A percentile compares a stretch with the other conserved stretches of the same genome.
phyloP scores from a whole-genome alignment of 495 filamentous ascomycete species.

The Trichocladium uniseriatum region DNA sequence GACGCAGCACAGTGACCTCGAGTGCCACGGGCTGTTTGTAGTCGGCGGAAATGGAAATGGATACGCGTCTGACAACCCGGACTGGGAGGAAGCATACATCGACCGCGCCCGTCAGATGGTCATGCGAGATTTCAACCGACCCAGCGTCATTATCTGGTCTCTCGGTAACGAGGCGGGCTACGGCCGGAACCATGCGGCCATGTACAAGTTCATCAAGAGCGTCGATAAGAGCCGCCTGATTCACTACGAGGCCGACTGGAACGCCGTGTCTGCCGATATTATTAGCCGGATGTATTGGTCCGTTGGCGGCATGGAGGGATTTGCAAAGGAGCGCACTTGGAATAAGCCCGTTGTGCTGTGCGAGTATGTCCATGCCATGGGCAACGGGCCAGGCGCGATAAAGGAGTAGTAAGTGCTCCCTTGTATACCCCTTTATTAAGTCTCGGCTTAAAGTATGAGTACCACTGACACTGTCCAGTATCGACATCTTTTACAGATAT shows the following conservation, averaged over 20 bases:
- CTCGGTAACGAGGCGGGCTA: slow-evolving; percentile 67
- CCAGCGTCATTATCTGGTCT: slow-evolving; percentile 62
- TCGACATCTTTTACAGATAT: slow-evolving; percentile 56
- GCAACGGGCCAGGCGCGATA: slow-evolving; percentile 60
- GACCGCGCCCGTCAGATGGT: slow-evolving; percentile 60
- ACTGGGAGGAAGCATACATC: slow-evolving; percentile 61
- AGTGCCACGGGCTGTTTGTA: slow-evolving; percentile 59
- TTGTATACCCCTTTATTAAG: too few relatives aligned
- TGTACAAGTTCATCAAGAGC: slow-evolving; percentile 54
- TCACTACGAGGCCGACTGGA: slow-evolving; percentile 59
- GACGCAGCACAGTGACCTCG: slow-evolving; percentile 43
- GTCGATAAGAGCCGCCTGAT: slow-evolving; percentile 50
- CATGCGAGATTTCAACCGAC: slow-evolving; percentile 57
- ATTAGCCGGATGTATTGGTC: slow-evolving; percentile 58
- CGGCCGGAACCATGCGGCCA: slow-evolving; percentile 55
- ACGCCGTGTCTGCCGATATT: slow-evolving; percentile 54
- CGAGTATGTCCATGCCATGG: slow-evolving; percentile 67
- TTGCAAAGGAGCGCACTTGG: slow-evolving; percentile 35
- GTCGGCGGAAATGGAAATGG: slow-evolving; percentile 39
- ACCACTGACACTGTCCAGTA: background rate
- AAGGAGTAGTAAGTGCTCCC: slow-evolving; percentile 43
- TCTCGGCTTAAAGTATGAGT: too few relatives aligned
- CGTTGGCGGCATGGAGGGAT: slow-evolving; percentile 37
- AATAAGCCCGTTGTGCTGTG: slow-evolving; percentile 55
- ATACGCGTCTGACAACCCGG: slow-evolving; percentile 54